Evolutionary conservation across 768 basidiomycete species (phyloP), one percentile per base, ranked within the genome.

Genomic region (Candolleomyces aberdarensis): DNA sequence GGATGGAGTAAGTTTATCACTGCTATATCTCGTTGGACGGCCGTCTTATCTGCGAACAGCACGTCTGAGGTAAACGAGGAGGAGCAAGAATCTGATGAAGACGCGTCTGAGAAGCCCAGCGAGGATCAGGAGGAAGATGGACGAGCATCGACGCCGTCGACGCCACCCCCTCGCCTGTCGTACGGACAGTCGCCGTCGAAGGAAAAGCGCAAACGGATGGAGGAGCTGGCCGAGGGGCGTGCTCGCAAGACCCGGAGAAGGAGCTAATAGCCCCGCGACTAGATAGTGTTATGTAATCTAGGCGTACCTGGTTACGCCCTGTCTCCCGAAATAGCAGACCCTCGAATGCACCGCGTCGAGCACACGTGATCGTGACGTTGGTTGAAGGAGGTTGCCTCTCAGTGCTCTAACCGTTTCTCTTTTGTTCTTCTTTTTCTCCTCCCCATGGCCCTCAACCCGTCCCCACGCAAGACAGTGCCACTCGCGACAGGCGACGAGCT

Each of bases 381-480:
- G 59, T 60, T 64, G 56, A 60, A 52, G 50, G 31, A 19, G 39
- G 32, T n/a, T 1, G 15, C 56, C 57, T 60, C 61, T 59, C 26
- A n/a, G 9, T 59, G 19, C 58, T 61, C 60, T 59, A 57, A 54
- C 50, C 60, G n/a, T 59, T 52, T 44, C 59, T 58, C 61, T 53
- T 49, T 31, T 50, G 52, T 58, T 52, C 53, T 53, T 20, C 48
- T 64, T 41, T 43, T 19, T 56, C 51, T 56, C n/a, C 36, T 41
- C 20, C 47, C 49, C 20, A 91, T 91, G 89, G 83, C 87, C 52
- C 75, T 89, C 56, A 86, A 76, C 68, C 76, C 79, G 26, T 89
- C 90, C 40, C 91, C 91, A 47, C 80, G 91, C 60, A 92, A 92
- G 75, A 76, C 82, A 6, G 79, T 92, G 9, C 89, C 91, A 43